Evolutionary conservation across 768 basidiomycete species (phyloP), one percentile per base, ranked within the genome.

Genomic region (Calvatia gigantea): DNA sequence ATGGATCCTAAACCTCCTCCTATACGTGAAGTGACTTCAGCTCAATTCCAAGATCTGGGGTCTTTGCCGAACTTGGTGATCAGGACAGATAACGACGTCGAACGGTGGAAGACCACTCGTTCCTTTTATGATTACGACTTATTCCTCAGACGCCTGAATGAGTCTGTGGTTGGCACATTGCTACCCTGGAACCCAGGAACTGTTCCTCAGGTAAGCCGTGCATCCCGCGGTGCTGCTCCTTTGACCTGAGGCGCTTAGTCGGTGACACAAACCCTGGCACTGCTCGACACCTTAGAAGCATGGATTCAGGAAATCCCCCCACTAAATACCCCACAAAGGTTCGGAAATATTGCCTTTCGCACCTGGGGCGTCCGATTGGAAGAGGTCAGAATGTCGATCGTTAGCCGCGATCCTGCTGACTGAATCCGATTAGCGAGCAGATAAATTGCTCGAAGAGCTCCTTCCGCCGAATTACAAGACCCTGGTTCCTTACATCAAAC

Each of bases 281-380:
- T 95, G 58, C 72, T 99, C 15, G 80, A 87, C 56, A 74, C 75
- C 9, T 70, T 97, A 38, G 82, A 85, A 60, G 58, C 59, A 1
- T 93, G 92, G 91, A 84, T 94, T 23, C 83, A 89, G 33, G 84
- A 87, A 25, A 88, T 94, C 7, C 94, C 94, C 2, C 84, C 87
- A 0, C 76, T 82, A 5, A 66, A 80, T 35, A 81, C 86, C 6
- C 81, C 88, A 4, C 95, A 97, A 61, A 79, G 94, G 8, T 99
- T 89, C 66, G 96, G 96, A 1, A 97, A 98, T 69, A 81, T 94
- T 15, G 87, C 91, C 0, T 98, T 98, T 64, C 77, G 94, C 51
- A 80, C 80, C 14, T 98, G 94, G 89, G 88, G 90, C 0, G 73
- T 77, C 51, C 80, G 86, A 31, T 75, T 97, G 28, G 84, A 90